Evolutionary conservation across 2,329 filamentous ascomycete genomes (phyloP), one percentile per base, ranked within the genome.

Genomic region (Epichloe gansuensis): DNA sequence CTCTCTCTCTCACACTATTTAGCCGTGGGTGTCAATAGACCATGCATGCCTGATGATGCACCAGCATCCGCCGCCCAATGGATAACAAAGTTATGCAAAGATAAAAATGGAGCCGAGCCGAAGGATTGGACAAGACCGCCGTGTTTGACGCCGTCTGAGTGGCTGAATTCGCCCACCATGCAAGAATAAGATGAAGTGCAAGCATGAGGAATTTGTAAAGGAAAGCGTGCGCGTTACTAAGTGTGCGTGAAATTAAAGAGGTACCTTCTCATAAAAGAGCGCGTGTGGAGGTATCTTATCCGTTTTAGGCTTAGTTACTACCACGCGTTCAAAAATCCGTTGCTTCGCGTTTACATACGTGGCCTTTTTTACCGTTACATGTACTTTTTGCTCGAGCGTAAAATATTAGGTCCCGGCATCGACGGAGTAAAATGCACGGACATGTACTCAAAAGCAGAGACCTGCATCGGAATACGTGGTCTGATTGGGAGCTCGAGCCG

Each of bases 51-150:
- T 43, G 36, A 43, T 52, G 45, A 43, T 52, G 45, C 25, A 35
- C 38, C n/a, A 17, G 12, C 46, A 25, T 21, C 47, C 48, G 7
- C n/a, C 17, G 34, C 34, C 57, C 61, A 61, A 61, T 61, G 41
- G 35, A 23, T 13, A 39, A 5, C 12, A 40, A 40, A 58, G 53
- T 61, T 55, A 55, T 63, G 60, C 57, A 47, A 59, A 52, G 17
- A 48, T 42, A 21, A 21, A 21, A 21, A 21, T 21, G 17, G 17
- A 21, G 17, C 17, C 17, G 40, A 42, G 40, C 40, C 50, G 49
- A 43, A 51, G 57, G 53, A 39, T 49, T 55, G 56, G 54, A 52
- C 17, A 53, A 53, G 61, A 65, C 62, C 59, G 53, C 46, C 57
- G 51, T 53, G 45, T 53, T 53, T 53, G 55, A 55, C 52, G 47